Percentiles rank a stretch among this genome's conserved stretches.
These are phyloP conservation scores for Trichoderma koningii DNA, from an alignment of 2,329 filamentous ascomycete species.

Conservation along the genomic window DNA sequence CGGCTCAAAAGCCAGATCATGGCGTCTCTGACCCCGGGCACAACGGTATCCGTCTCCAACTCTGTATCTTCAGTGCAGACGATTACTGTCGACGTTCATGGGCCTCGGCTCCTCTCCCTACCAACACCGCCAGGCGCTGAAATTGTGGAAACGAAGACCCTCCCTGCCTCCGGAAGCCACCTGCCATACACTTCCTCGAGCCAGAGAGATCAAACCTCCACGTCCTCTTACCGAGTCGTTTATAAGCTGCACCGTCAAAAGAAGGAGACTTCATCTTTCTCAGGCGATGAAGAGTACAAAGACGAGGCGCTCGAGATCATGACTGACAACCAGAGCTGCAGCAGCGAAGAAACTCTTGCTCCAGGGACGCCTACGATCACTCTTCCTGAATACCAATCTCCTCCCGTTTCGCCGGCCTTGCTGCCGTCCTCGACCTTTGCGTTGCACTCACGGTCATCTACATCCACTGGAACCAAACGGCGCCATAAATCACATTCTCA, in stretches of 20 bases:
- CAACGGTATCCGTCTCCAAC: constrained; percentile 62
- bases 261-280: constrained; percentile 46
- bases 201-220: constrained; percentile 30
- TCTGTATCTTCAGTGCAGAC: constrained; percentile 62
- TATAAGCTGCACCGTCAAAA: constrained; percentile 60
- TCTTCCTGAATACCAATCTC: constrained; percentile 1
- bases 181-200: constrained; percentile 28
- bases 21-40: constrained; percentile 56
- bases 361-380: constrained; percentile 13
- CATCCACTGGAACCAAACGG: not conserved
- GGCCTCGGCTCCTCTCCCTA: constrained; percentile 53
- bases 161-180: constrained; percentile 23
- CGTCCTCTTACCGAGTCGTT: constrained; percentile 55
- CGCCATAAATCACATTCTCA: constrained; percentile 5
- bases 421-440: constrained; percentile 1
- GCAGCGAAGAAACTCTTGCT: constrained; percentile 11
- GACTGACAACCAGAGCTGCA: constrained; percentile 1
- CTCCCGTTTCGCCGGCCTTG: constrained; percentile 13
- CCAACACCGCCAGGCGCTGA: constrained; percentile 61
- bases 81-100: constrained; percentile 64
- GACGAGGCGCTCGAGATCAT: constrained; percentile 33
- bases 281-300: constrained; percentile 38
- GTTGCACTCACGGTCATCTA: not conserved
- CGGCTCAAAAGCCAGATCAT: constrained; percentile 57
- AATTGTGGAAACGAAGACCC: constrained; percentile 53